phyloP scores from a whole-genome alignment of 306 rosid species.

The Cucumis cinereus region DNA sequence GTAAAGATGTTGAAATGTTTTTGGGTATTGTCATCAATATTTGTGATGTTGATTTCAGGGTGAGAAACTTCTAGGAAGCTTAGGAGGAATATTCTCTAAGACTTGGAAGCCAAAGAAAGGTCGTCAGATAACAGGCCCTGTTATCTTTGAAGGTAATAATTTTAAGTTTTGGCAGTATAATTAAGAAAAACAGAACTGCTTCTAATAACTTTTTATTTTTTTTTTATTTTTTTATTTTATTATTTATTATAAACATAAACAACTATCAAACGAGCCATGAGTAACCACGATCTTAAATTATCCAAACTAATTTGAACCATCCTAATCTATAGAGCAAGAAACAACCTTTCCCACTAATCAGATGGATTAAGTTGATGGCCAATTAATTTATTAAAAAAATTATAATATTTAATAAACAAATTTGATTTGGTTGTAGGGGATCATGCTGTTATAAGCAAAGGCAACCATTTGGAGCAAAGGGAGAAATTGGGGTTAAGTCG shows the following conservation, averaged over 20 bases:
- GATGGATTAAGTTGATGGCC: background rate
- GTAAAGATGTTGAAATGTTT: conserved; percentile 2
- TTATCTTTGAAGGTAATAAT: conserved; percentile 43
- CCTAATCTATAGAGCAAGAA: background rate
- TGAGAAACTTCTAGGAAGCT: conserved; percentile 89
- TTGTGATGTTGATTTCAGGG: conserved; percentile 40
- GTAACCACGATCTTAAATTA: background rate
- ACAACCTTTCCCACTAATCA: background rate
- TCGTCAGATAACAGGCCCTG: conserved; percentile 68
- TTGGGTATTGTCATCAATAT: conserved; percentile 1
- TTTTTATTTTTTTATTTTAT: too few species aligned
- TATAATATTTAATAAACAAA: background rate
- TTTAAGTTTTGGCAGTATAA: background rate
- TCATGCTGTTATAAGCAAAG: conserved; percentile 26
- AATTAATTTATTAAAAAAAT: too few species aligned
- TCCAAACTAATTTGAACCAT: background rate
- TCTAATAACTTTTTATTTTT: too few species aligned
- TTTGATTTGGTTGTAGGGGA: conserved; percentile 30
- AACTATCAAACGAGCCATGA: too few species aligned
- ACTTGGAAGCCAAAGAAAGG: conserved; percentile 97
- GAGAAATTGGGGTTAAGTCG: conserved; percentile 72
- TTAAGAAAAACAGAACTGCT: background rate
- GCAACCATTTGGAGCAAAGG: conserved; percentile 67
- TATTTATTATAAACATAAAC: too few species aligned
- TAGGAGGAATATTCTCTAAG: conserved; percentile 89